phyloP scores from a whole-genome alignment of 1,284 basidiomycete species.

The Ustilago esculenta region DNA sequence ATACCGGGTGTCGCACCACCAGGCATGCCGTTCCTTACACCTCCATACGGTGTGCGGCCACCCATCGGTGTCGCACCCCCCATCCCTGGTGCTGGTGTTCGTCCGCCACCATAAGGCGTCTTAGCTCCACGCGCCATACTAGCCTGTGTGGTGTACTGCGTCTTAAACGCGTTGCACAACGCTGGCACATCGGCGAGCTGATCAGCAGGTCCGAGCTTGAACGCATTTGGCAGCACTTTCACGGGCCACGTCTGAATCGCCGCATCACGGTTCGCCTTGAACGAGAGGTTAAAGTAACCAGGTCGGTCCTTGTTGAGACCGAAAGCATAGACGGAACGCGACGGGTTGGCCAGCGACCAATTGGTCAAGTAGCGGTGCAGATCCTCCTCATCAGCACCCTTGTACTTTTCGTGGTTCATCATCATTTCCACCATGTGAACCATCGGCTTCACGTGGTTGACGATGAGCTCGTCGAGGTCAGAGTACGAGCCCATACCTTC shows the following conservation, averaged over 20 bases:
- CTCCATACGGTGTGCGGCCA: conserved; percentile 34
- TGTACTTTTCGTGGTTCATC: conserved; percentile 95
- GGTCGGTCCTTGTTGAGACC: conserved; percentile 87
- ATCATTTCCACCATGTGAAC: conserved; percentile 92
- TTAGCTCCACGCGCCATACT: conserved; percentile 51
- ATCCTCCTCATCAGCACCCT: conserved; percentile 83
- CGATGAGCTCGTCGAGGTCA: conserved; percentile 96
- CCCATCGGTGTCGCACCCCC: conserved; percentile 40
- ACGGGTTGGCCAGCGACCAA: conserved; percentile 84
- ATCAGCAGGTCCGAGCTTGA: conserved; percentile 63
- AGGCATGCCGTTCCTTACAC: conserved; percentile 23
- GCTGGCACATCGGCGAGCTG: conserved; percentile 62
- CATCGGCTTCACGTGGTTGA: conserved; percentile 95
- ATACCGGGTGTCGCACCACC: conserved; percentile 17
- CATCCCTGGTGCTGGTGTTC: conserved; percentile 45
- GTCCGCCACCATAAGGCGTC: conserved; percentile 50
- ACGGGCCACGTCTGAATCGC: conserved; percentile 67
- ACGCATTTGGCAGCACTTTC: conserved; percentile 63
- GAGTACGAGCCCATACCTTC: conserved; percentile 83
- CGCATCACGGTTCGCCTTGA: conserved; percentile 77
- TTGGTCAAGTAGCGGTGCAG: conserved; percentile 69
- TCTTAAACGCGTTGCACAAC: conserved; percentile 66
- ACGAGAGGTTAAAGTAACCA: conserved; percentile 92
- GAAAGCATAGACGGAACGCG: conserved; percentile 95
- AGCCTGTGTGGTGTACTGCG: conserved; percentile 64